phyloP scores from a whole-genome alignment of 1,284 basidiomycete genomes.

The Golubevia sp. region DNA sequence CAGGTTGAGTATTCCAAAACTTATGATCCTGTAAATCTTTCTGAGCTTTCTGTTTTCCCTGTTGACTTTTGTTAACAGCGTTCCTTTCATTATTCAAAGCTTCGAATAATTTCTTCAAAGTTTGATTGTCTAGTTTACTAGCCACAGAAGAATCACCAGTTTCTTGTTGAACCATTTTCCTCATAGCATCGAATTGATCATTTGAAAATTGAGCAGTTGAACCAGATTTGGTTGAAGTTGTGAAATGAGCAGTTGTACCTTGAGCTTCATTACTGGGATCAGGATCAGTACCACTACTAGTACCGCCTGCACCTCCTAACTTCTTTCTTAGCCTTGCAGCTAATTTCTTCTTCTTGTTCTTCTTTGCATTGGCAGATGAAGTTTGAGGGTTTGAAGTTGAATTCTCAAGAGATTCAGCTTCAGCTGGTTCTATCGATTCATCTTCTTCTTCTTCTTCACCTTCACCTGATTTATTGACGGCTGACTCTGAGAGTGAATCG shows the following conservation, averaged over 20 bases:
- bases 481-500: too few species aligned
- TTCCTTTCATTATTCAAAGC: constrained; percentile 43
- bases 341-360: constrained; percentile 44
- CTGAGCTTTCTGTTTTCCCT: constrained; percentile 29
- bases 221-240: constrained; percentile 13
- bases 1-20: constrained; percentile 57
- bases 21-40: constrained; percentile 53
- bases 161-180: constrained; percentile 24
- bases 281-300: not conserved
- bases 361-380: constrained; percentile 20
- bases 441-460: constrained; percentile 14
- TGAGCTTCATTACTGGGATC: constrained; percentile 5
- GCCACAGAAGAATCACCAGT: constrained; percentile 32
- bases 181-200: constrained; percentile 32
- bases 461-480: too few species aligned
- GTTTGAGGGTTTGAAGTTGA: constrained; percentile 6
- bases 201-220: constrained; percentile 25
- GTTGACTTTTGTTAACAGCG: constrained; percentile 37
- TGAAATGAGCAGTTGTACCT: not conserved
- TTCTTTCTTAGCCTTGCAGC: constrained; percentile 43
- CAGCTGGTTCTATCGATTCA: not conserved
- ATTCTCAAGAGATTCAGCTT: too few species aligned
- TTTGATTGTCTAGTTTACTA: constrained; percentile 26
- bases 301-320: constrained; percentile 20
- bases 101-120: constrained; percentile 40